Conservation (phyloP, 1,139 yeast genomes). For the Pichia sorboxylosa region DNA sequence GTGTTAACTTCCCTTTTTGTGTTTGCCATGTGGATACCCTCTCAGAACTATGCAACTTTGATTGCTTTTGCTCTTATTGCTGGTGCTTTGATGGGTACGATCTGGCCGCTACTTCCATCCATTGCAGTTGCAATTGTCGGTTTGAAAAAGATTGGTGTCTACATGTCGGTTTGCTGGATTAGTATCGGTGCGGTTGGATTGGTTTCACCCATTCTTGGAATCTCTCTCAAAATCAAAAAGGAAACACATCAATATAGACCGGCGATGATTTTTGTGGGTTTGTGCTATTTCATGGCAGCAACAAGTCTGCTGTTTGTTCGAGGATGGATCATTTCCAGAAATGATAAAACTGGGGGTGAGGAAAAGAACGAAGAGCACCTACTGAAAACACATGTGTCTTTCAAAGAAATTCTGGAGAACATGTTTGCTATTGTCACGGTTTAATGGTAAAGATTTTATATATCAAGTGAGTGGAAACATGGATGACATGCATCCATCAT, state of each 20-base stretch:
- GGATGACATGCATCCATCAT: slow-evolving; percentile 1
- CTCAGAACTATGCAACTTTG: slow-evolving; percentile 41
- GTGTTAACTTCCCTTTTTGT: slow-evolving; percentile 25
- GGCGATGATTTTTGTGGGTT: slow-evolving; percentile 44
- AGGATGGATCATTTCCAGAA: slow-evolving; percentile 40
- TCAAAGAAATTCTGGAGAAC: slow-evolving; percentile 2
- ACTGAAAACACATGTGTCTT: slow-evolving; percentile 3
- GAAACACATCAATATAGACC: slow-evolving; percentile 34
- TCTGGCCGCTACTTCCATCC: slow-evolving; percentile 29
- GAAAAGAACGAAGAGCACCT: slow-evolving; percentile 17
- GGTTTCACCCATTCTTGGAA: slow-evolving; percentile 44
- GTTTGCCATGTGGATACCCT: slow-evolving; percentile 54
- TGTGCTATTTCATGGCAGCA: slow-evolving; percentile 35
- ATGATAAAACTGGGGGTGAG: slow-evolving; percentile 19
- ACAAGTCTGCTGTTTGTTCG: slow-evolving; percentile 30
- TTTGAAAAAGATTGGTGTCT: slow-evolving; percentile 35
- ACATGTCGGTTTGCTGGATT: slow-evolving; percentile 39
- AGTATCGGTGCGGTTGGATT: slow-evolving; percentile 34
- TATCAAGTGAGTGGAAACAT: too few relatives aligned
- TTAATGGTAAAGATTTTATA: too few relatives aligned
- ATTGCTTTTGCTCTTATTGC: slow-evolving; percentile 34
- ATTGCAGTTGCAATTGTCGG: slow-evolving; percentile 35
- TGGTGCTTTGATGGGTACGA: slow-evolving; percentile 43
- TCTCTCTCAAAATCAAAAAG: slow-evolving; percentile 29
- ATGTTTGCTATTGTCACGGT: slow-evolving; percentile 2